Conservation (phyloP, 2,329 filamentous ascomycete species). For the Didymella exigua region DNA sequence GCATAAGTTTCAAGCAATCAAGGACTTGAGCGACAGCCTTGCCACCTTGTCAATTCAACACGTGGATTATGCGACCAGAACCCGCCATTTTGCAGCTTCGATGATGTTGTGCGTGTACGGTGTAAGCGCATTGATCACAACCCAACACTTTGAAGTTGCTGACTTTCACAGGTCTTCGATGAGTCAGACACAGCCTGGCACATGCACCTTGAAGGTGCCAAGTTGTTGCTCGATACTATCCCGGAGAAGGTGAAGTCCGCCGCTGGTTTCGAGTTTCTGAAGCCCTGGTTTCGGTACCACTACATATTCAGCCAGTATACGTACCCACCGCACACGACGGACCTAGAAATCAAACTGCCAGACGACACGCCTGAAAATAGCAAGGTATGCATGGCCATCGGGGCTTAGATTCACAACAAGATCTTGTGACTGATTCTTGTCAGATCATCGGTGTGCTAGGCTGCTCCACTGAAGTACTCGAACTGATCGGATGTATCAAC, state of each 20-base stretch:
- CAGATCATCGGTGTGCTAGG: constrained; percentile 57
- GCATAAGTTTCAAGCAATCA: constrained; percentile 53
- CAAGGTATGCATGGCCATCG: neutral
- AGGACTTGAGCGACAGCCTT: constrained; percentile 49
- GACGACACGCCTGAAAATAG: neutral
- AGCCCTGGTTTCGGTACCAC: constrained; percentile 57
- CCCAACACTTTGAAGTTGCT: neutral
- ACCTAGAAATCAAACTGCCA: constrained; percentile 34
- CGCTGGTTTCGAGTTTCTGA: constrained; percentile 45
- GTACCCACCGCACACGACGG: constrained; percentile 34
- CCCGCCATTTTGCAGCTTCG: constrained; percentile 54
- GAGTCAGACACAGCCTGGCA: constrained; percentile 56
- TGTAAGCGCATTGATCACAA: constrained; percentile 35
- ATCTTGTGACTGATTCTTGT: neutral
- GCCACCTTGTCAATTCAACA: constrained; percentile 12
- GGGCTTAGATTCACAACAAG: neutral
- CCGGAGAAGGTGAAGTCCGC: constrained; percentile 33
- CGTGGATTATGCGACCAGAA: constrained; percentile 36
- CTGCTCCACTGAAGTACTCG: constrained; percentile 55
- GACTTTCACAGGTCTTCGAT: constrained; percentile 53
- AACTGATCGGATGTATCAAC: constrained; percentile 54
- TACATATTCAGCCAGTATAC: constrained; percentile 55
- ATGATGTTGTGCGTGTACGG: constrained; percentile 60
- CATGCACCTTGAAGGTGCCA: constrained; percentile 54
- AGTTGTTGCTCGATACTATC: constrained; percentile 42